These are phyloP conservation scores for Ceratocystis huliohia DNA, from an alignment of 2,329 filamentous ascomycete genomes.

Conservation along the genomic window DNA sequence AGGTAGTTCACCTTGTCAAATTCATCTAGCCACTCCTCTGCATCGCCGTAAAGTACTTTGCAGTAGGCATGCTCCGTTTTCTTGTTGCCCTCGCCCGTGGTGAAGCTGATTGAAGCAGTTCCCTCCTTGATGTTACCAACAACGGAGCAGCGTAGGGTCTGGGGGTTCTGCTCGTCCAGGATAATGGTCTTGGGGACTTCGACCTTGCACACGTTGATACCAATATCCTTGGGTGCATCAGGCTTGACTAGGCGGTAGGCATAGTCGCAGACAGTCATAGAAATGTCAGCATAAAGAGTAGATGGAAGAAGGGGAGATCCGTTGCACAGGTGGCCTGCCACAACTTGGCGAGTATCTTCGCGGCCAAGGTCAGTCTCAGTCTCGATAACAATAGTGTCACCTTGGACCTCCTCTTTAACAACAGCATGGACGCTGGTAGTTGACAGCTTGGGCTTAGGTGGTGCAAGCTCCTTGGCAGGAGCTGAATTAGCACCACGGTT, in stretches of 20 bases:
- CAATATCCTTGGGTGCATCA: slow-evolving; percentile 38
- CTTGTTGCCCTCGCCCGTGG: slow-evolving; percentile 46
- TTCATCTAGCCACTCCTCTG: slow-evolving; percentile 48
- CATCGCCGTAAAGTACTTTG: slow-evolving; percentile 48
- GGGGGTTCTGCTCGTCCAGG: slow-evolving; percentile 35
- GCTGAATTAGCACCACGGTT: slow-evolving; percentile 40
- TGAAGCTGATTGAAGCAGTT: slow-evolving; percentile 44
- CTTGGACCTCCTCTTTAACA: slow-evolving; percentile 48
- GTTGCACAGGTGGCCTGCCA: slow-evolving; percentile 56
- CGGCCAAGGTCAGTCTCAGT: slow-evolving; percentile 55
- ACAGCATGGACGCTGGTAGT: slow-evolving; percentile 55
- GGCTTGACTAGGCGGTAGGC: slow-evolving; percentile 50
- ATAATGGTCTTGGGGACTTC: slow-evolving; percentile 61
- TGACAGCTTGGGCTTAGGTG: slow-evolving; percentile 43
- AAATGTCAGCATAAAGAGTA: slow-evolving; percentile 46
- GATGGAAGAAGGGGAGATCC: slow-evolving; percentile 54
- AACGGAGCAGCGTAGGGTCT: slow-evolving; percentile 49
- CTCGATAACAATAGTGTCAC: slow-evolving; percentile 39
- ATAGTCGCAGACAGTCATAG: slow-evolving; percentile 49
- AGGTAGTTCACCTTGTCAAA: slow-evolving; percentile 58
- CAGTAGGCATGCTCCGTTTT: slow-evolving; percentile 50
- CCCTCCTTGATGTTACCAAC: slow-evolving; percentile 45
- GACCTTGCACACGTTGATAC: slow-evolving; percentile 53
- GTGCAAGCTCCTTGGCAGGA: slow-evolving; percentile 28
- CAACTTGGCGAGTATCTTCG: slow-evolving; percentile 45